Conservation (phyloP, 2,329 filamentous ascomycete genomes). For the Penicillium sp. region DNA sequence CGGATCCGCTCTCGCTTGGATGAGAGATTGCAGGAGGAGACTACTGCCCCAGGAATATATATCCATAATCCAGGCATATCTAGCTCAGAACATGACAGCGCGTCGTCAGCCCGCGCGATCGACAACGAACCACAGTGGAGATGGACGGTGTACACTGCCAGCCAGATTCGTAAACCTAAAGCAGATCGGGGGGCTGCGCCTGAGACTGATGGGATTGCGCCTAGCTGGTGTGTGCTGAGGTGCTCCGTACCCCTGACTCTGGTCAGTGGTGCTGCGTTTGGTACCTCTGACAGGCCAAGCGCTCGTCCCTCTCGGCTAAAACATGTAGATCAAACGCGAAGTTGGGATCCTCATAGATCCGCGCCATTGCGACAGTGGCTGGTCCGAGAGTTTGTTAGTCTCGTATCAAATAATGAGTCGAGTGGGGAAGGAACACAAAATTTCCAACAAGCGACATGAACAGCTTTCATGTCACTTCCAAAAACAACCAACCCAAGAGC, state of each 20-base stretch:
- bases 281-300: neutral
- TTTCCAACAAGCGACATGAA: neutral
- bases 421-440: neutral
- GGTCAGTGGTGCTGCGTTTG: too few species aligned
- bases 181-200: conserved; percentile 15
- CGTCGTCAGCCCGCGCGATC: conserved; percentile 27
- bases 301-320: neutral
- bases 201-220: neutral
- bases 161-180: conserved; percentile 18
- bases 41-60: neutral
- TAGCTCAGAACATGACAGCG: conserved; percentile 22
- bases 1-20: conserved; percentile 1
- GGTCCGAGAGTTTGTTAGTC: conserved; percentile 3
- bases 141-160: conserved; percentile 9
- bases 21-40: conserved; percentile 21
- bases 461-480: neutral
- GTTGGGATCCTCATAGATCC: conserved; percentile 8
- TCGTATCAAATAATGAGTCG: conserved; percentile 1
- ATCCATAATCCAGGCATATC: neutral
- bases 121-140: conserved; percentile 29
- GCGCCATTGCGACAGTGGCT: conserved; percentile 9
- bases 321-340: conserved; percentile 9
- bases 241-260: conserved; percentile 13
- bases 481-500: neutral
- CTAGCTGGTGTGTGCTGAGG: neutral